Evolutionary conservation across 331 rosid genomes (phyloP), one percentile per base, ranked within the genome.

Genomic region (Malus hybrid): DNA sequence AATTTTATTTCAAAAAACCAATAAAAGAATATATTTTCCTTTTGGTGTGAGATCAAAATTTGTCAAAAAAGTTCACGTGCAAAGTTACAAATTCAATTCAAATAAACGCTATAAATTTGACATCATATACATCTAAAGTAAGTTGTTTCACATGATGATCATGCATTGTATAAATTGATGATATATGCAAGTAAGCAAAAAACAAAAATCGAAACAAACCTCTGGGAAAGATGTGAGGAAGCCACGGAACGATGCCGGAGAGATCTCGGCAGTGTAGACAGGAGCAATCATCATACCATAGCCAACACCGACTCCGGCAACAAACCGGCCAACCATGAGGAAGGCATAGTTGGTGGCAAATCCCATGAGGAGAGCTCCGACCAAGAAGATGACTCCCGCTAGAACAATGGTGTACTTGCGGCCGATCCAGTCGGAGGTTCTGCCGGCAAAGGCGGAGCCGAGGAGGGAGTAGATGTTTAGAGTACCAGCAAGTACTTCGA

Each of bases 301-400:
- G 0, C 96, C 96, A 20, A 90, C 85, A 24, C 91, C 93, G 4
- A 88, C 59, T 56, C 93, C 88, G 32, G 93, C 91, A 5, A 87
- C 29, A 57, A 90, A 83, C 4, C 91, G 85, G 1, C 87, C 90
- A 24, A 83, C 67, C 85, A 87, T 82, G 73, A 90, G 91, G 61
- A 88, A 81, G 31, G 84, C 29, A 7, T 74, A 88, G 79, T 80
- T 80, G 5, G 88, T 73, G 32, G 93, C 87, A 56, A 82, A 64
- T 9, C 93, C 88, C 96, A 90, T 85, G 27, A 90, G 86, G 4
- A 88, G 3, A n/a, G 96, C 93, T n/a, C 93, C 96, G 6, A 15
- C 28, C 44, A 90, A 87, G 84, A 90, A 85, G 10, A 85, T 85
- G 1, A 34, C 60, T 3, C 88, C 86, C 2, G 93, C 90, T 0